Evolutionary conservation across 257 asterid species (phyloP), one percentile per base, ranked within the genome.

Genomic region (Asclepias syriaca): DNA sequence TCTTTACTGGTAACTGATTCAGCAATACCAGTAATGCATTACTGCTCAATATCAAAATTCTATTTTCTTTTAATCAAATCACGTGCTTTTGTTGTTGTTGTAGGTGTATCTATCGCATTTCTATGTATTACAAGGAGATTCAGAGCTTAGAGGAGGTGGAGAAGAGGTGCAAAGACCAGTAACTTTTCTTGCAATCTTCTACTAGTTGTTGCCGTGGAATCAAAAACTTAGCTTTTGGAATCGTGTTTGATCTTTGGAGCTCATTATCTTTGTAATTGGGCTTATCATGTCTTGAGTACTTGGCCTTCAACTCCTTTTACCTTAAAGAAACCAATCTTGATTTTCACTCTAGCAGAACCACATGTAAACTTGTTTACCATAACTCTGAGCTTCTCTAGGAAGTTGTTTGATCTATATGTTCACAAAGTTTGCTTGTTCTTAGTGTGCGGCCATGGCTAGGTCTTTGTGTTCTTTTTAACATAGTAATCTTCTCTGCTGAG

Each of bases 121-220:
- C 96, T 91, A 90, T 83, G 88, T 90, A 87, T 69, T 37, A 84
- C 57, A 80, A 76, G 80, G 90, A 88, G 65, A 87, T 92, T 43
- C 81, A 87, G 69, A 83, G 82, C 79, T 56, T 85, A 85, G 97
- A 92, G 78, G 92, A 87, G 83, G 74, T 78, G 55, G 98, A 90
- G 85, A 90, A 90, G 94, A 88, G 97, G 90, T 84, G 80, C 91
- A 92, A 92, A 75, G 94, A 90, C 19, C 77, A 83, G 81, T 92
- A 93, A 81, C 37, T 70, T 74, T 71, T 75, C 68, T 48, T 0
- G 3, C 50, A 64, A 34, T 64, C 9, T 37, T 64, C 49, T 2
- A 3, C 50, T 64, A 64, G 29, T 64, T 64, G 27, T 64, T 22
- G 50, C 50, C 6, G 21, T 29, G 48, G 39, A 37, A 18, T 49